Evolutionary conservation across 192 early-diverging fungal genomes (phyloP).

Genomic region (Gamsiella multidivaricata): DNA sequence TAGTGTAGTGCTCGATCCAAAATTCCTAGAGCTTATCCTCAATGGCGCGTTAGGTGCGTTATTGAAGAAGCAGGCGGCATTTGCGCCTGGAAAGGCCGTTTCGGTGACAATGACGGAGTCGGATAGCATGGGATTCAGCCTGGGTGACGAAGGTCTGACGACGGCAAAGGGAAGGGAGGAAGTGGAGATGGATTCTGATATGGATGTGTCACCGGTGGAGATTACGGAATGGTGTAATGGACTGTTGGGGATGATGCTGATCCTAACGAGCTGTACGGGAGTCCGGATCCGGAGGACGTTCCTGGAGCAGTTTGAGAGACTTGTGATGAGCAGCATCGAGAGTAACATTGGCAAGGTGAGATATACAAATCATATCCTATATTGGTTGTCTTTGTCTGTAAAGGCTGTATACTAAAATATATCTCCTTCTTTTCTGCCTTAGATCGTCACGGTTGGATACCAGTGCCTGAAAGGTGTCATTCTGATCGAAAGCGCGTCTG

Average conservation of each 20-base stretch:
- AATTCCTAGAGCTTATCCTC: slow-evolving; percentile 39
- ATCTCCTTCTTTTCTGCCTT: background rate
- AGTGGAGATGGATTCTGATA: slow-evolving; percentile 17
- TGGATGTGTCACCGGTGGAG: slow-evolving; percentile 43
- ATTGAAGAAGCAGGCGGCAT: slow-evolving; percentile 35
- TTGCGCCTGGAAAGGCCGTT: slow-evolving; percentile 33
- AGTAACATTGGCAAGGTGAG: slow-evolving; percentile 40
- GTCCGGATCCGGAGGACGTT: slow-evolving; percentile 26
- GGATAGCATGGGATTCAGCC: slow-evolving; percentile 13
- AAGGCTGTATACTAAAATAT: background rate
- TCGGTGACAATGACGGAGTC: background rate
- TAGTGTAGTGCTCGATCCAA: slow-evolving; percentile 8
- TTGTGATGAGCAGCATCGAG: slow-evolving; percentile 49
- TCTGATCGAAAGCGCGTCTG: slow-evolving; percentile 17
- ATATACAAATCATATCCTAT: background rate
- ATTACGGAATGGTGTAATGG: slow-evolving; percentile 52
- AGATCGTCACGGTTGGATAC: slow-evolving; percentile 52
- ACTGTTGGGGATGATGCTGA: slow-evolving; percentile 44
- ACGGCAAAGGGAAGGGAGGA: background rate
- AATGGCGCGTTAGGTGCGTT: slow-evolving; percentile 35
- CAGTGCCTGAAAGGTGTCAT: slow-evolving; percentile 40
- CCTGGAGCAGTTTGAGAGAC: slow-evolving; percentile 35
- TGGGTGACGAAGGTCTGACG: background rate
- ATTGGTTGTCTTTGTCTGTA: background rate
- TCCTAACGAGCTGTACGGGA: slow-evolving; percentile 29